These are phyloP conservation scores for Trichosporon sp. DNA, from an alignment of 1,284 basidiomycete species.

Conservation along the genomic window DNA sequence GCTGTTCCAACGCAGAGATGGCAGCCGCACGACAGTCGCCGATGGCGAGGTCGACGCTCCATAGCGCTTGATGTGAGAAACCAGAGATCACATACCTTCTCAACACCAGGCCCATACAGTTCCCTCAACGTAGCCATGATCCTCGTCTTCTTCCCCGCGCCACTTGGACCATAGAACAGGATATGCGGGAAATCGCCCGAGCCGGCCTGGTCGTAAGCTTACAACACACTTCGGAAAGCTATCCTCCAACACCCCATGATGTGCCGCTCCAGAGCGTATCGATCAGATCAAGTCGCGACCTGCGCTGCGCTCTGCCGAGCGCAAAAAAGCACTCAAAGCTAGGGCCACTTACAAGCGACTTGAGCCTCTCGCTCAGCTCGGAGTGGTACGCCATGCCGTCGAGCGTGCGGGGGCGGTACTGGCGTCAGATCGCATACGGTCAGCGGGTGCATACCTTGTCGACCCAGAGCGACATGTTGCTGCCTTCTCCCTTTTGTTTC, in stretches of 20 bases:
- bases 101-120: constrained; percentile 84
- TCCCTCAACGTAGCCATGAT: constrained; percentile 84
- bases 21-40: too few relatives aligned
- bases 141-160: constrained; percentile 96
- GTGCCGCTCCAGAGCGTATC: too few relatives aligned
- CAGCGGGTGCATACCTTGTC: constrained; percentile 57
- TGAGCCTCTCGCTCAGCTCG: constrained; percentile 71
- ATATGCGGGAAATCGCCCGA: constrained; percentile 96
- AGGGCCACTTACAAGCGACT: constrained; percentile 61
- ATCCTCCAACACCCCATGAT: too few relatives aligned
- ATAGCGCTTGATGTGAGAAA: too few relatives aligned
- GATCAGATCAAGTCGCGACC: too few relatives aligned
- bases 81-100: constrained; percentile 60
- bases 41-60: too few relatives aligned
- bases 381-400: constrained; percentile 85
- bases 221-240: background rate
- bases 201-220: constrained; percentile 55
- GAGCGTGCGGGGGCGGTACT: constrained; percentile 83
- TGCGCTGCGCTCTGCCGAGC: background rate
- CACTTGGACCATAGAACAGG: constrained; percentile 95
- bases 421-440: background rate
- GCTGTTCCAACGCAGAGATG: too few relatives aligned
- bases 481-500: background rate
- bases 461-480: constrained; percentile 77
- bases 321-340: too few relatives aligned